Base-by-base conservation (phyloP, 768 basidiomycete species). In the Serendipita sp. region DNA sequence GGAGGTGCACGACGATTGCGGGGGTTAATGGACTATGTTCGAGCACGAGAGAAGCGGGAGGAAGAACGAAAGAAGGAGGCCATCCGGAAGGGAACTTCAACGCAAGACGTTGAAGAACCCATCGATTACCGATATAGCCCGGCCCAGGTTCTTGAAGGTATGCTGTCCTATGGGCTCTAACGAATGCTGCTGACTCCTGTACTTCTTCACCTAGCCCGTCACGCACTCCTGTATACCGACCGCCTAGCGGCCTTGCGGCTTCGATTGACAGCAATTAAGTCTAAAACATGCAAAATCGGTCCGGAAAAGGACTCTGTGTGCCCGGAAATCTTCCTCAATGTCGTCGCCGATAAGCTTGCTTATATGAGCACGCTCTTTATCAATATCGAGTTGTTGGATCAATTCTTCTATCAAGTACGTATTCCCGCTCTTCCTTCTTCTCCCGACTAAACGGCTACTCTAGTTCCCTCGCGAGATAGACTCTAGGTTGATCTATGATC, bases 391-490 rank as follows among this genome's bases (percentile, higher is more conserved):
- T 78, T 99, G 9, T 80, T 98, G 1, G 94, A 96, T 69, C 94
- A 97, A 68, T 99, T 98, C 79, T 98, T 98, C 78, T 96, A 98
- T 70, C 91, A 95, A 78, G 91, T 89, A 67, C 45, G 80, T 70
- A 28, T 28, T 14, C 16, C 41, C 17, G 24, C 24, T 42, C 64
- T 7, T 61, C 33, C 30, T 64, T 24, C 38, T 28, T 44, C n/a
- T 17, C 3, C 20, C 28, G 44, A 22, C 2, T 16, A 45, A 20
- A 17, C 1, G n/a, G n/a, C n/a, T n/a, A n/a, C n/a, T 63, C 3
- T 65, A 96, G 89, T 97, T 99, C 77, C 95, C 96, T 65, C 84
- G 95, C 33, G 95, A 97, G 74, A 97, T 99, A 63, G 95, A 98
- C 72, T 89, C 90, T 22, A 81, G 93, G 26, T 74, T 99, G 58